Evolutionary conservation across 306 rosid genomes (phyloP).

Genomic region (Arachis hypogaea): DNA sequence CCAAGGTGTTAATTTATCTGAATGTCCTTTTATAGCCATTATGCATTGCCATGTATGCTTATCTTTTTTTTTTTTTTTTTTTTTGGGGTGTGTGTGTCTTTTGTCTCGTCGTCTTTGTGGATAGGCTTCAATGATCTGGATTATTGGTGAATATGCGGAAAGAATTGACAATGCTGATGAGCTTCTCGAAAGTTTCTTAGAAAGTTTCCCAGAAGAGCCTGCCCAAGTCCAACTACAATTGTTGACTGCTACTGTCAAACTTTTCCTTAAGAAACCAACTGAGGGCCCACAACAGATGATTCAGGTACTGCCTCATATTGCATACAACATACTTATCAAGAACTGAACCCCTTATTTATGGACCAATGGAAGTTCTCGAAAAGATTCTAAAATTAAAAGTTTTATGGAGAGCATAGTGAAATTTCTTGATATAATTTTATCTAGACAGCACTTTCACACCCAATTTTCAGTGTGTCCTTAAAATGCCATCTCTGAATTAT

Average conservation of each 20-base stretch:
- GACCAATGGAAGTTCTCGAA: too few species aligned
- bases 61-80: not conserved
- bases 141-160: conserved; percentile 98
- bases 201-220: conserved; percentile 90
- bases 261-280: conserved; percentile 98
- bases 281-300: conserved; percentile 99
- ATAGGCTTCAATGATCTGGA: conserved; percentile 99
- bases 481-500: not conserved
- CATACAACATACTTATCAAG: not conserved
- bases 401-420: too few species aligned
- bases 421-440: too few species aligned
- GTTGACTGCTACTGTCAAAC: conserved; percentile 98
- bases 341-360: too few species aligned
- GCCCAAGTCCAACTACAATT: conserved; percentile 97
- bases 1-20: conserved; percentile 69
- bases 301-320: conserved; percentile 63
- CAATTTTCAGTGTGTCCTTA: too few species aligned
- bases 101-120: conserved; percentile 37
- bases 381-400: too few species aligned
- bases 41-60: conserved; percentile 20
- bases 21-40: conserved; percentile 31
- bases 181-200: conserved; percentile 98
- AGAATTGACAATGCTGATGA: conserved; percentile 99
- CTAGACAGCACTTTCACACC: too few species aligned
- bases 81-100: too few species aligned